Conservation (phyloP, 2,329 filamentous ascomycete genomes). For the Fusarium sp. region DNA sequence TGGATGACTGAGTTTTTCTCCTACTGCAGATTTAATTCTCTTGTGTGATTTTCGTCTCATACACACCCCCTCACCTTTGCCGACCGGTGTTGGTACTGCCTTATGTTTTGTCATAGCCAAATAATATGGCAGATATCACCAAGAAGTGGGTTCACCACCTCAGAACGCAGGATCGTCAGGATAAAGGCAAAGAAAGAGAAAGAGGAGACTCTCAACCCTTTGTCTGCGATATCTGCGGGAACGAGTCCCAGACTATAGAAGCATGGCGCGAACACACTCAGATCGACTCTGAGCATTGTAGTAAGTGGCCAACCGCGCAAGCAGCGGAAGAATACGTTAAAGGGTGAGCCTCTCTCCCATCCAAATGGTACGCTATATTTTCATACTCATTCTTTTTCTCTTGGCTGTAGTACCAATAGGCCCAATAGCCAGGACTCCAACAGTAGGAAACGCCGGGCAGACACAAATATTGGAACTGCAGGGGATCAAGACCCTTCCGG, state of each 20-base stretch:
- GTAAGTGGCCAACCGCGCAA: conserved; percentile 29
- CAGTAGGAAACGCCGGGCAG: conserved; percentile 23
- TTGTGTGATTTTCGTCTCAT: neutral
- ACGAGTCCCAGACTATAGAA: conserved; percentile 44
- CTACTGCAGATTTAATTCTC: neutral
- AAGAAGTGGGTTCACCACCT: conserved; percentile 39
- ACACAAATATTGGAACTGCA: conserved; percentile 1
- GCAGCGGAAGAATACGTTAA: conserved; percentile 27
- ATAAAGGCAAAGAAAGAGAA: conserved; percentile 7
- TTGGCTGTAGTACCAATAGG: neutral
- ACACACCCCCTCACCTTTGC: conserved; percentile 1
- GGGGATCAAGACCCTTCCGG: neutral
- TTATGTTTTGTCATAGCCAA: conserved; percentile 19
- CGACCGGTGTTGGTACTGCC: conserved; percentile 3
- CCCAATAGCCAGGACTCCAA: conserved; percentile 2
- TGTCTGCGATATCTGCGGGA: conserved; percentile 37
- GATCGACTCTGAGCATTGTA: conserved; percentile 32
- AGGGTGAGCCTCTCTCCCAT: conserved; percentile 10
- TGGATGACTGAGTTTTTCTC: conserved; percentile 13
- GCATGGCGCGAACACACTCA: conserved; percentile 47
- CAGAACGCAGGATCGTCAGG: conserved; percentile 29
- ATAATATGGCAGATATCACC: conserved; percentile 30
- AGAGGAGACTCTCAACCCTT: conserved; percentile 2
- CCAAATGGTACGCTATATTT: neutral
- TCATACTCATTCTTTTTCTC: conserved; percentile 6